Base-by-base conservation (phyloP, 208 protist genomes). In the Leishmania amazonensis region DNA sequence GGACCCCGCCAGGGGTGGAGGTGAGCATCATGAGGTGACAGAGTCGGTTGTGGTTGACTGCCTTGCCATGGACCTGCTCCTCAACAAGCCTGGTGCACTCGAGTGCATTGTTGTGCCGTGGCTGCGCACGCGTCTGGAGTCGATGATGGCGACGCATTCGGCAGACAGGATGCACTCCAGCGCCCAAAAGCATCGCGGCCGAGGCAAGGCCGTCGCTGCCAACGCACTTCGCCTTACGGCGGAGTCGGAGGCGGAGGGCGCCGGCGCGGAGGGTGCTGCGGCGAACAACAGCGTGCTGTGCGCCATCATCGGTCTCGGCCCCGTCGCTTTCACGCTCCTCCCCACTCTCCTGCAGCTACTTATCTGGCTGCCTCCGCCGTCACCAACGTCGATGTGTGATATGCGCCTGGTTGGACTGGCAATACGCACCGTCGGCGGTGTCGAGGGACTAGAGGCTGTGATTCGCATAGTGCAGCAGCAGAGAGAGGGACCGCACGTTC, bases 221-320 rank as follows among this genome's bases (percentile, higher is more conserved):
- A 67, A 70, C 31, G 13, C 62, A 68, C 62, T 68, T 40, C 31
- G 3, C 13, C 11, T 31, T 9, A 40, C 31, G 17, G 57, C 40
- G 70, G 70, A 38, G 57, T 62, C 13, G 38, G 73, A 42, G 3
- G 15, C 40, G 8, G 72, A 71, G 8, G 38, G 68, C 15, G 53
- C 47, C 0, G 24, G 31, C 0, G 31, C 40, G 3, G 57, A 60
- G 8, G 45, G 40, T 28, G 38, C 81, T 19, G 40, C 75, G 35
- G 19, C 65, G 13, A 68, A 78, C 51, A 73, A 80, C 31, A 38
- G 83, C 31, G 87, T 90, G 35, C 85, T 96, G 51, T 94, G 91
- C 54, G 91, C 91, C 1, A 40, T 95, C 13, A 84, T 90, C 42
- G 93, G 93, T 7, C 84, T 95, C 6, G 93, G 93, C 45, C 74